Conservation (phyloP, 176 grass and related monocot species). For the Musa itinerans region DNA sequence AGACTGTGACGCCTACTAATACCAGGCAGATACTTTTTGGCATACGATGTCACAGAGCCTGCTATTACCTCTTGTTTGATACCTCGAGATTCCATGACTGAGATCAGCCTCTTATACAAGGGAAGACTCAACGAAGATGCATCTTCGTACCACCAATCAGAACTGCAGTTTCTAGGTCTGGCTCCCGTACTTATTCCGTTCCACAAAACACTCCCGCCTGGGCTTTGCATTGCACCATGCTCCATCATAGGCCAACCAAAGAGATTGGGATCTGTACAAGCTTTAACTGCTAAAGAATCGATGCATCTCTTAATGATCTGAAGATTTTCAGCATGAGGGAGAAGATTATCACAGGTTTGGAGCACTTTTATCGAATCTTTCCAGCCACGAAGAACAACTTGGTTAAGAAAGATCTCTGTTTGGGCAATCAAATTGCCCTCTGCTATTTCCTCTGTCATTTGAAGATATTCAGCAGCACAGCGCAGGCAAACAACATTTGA, state of each 20-base stretch:
- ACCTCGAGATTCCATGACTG: conserved; percentile 12
- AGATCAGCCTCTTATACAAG: conserved; percentile 13
- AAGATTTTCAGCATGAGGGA: conserved; percentile 13
- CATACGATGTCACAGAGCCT: conserved; percentile 7
- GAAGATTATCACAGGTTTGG: conserved; percentile 11
- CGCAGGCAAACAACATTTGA: conserved; percentile 6
- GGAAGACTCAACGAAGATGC: not conserved
- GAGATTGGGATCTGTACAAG: conserved; percentile 1
- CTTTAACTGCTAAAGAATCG: conserved; percentile 17
- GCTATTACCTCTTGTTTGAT: conserved; percentile 8
- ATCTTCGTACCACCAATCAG: conserved; percentile 18
- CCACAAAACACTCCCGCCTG: conserved; percentile 15
- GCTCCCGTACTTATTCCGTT: conserved; percentile 14
- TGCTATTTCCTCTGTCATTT: conserved; percentile 16
- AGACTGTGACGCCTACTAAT: not conserved
- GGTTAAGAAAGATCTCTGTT: conserved; percentile 8
- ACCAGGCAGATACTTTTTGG: conserved; percentile 1
- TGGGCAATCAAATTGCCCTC: conserved; percentile 11
- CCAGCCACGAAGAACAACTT: conserved; percentile 10
- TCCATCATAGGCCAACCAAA: conserved; percentile 9
- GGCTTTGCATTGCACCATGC: conserved; percentile 9
- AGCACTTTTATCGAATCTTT: conserved; percentile 14
- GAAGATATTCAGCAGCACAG: conserved; percentile 11
- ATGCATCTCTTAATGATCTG: conserved; percentile 10
- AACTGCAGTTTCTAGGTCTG: conserved; percentile 8